Evolutionary conservation across 306 rosid species (phyloP), one percentile per base, ranked within the genome.

Genomic region (Arachis hypogaea): DNA sequence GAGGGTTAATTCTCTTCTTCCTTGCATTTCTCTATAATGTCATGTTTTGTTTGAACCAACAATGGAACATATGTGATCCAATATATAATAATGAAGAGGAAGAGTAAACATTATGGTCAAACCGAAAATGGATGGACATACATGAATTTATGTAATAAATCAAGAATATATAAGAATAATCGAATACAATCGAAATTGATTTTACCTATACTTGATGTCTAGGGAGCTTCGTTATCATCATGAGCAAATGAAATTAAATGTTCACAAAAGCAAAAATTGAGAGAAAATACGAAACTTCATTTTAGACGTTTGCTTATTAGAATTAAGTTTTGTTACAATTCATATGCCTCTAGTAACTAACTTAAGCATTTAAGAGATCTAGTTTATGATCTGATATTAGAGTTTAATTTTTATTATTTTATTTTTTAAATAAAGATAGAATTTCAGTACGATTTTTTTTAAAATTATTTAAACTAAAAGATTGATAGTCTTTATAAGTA

Each of bases 21-120:
- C 4, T 63, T 38, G n/a, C 30, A 81, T 64, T 71, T 54, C 78
- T 40, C 7, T 43, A 63, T n/a, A 65, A 22, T 44, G 28, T 47
- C 42, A 45, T 43, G 22, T 11, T 46, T 46, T 10, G 51, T 14
- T 63, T 29, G 6, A 66, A 3, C 1, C 6, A 56, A 10, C 6
- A 56, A 10, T 28, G 12, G 44, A 46, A 6, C 49, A 33, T 8
- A 6, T 47, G 38, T 8, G 18, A 22, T 4, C 11, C 11, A 55
- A 56, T 40, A 4, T 5, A 16, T 54, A 70, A 22, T 4, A 33
- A 33, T 33, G 4, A 2, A 33, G 4, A 42, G 0, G 41, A 50
- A 41, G 28, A 8, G 52, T 51, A 9, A 16, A 29, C 28, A 22
- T 55, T 64, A 10, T 5, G 1, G 28, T 57, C 51, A 66, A 44